A percentile compares a stretch with the other conserved stretches of the same genome.
These are phyloP conservation scores for Hyaloscypha hepaticicola DNA, from an alignment of 495 filamentous ascomycete species.

Conservation along the genomic window DNA sequence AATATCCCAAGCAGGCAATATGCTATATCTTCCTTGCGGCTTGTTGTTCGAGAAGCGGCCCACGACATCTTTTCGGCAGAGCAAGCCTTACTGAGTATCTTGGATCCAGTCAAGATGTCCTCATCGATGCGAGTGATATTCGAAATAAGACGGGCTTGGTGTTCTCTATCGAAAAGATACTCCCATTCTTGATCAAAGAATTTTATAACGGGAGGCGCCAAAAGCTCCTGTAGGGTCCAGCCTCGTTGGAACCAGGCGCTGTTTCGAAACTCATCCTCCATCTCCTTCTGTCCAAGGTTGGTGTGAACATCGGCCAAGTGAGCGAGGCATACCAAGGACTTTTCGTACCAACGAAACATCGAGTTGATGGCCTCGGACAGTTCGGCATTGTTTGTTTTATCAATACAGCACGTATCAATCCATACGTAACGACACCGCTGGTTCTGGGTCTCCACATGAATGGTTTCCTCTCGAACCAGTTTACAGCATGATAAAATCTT, in stretches of 20 bases:
- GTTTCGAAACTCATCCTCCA: neutral
- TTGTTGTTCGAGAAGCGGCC: conserved; percentile 1
- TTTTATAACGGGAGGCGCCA: conserved; percentile 18
- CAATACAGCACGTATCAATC: neutral
- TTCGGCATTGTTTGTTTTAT: neutral
- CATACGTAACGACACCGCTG: neutral
- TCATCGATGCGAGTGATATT: no score
- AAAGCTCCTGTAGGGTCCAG: conserved; percentile 28
- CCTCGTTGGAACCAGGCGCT: conserved; percentile 21
- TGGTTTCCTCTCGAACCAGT: neutral
- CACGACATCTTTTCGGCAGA: conserved; percentile 9
- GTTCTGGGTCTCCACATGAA: neutral
- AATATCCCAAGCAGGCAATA: neutral
- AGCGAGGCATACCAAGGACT: neutral
- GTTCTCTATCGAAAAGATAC: neutral
- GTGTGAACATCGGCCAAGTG: neutral
- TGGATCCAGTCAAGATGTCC: no score
- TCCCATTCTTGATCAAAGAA: conserved; percentile 23
- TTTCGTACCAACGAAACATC: neutral
- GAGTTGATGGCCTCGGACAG: neutral
- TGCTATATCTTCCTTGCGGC: neutral
- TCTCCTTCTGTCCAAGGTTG: neutral
- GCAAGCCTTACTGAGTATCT: neutral
- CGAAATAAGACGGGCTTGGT: no score
- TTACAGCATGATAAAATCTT: neutral